Conservation (phyloP, 2,329 filamentous ascomycete species). For the Blastomyces silverae region DNA sequence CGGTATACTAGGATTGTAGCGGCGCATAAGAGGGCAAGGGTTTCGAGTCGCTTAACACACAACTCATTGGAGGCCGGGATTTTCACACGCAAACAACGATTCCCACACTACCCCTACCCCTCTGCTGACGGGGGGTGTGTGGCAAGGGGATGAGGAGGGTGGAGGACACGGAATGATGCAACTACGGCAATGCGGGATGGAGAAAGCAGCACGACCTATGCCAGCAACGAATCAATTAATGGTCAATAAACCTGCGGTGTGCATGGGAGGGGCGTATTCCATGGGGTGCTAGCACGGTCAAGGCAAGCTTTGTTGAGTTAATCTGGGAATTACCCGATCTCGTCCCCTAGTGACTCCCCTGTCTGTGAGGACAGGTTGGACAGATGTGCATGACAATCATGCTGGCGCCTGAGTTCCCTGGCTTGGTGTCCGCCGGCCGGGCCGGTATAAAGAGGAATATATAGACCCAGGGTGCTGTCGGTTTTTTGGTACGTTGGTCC, state of each 20-base stretch:
- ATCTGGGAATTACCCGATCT: conserved; percentile 4
- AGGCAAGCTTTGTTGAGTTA: neutral
- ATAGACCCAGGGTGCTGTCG: neutral
- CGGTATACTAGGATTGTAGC: neutral
- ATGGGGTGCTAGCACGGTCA: neutral
- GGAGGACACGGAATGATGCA: conserved; percentile 8
- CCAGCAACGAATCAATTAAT: conserved; percentile 7
- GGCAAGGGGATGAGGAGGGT: neutral
- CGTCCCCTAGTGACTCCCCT: neutral
- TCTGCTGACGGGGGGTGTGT: neutral
- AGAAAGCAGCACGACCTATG: neutral
- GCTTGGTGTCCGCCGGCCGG: too few relatives aligned
- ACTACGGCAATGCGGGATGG: conserved; percentile 2
- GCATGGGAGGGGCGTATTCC: neutral
- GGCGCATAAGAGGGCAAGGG: neutral
- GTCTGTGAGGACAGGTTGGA: neutral
- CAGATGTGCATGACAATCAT: neutral
- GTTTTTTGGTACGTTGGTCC: neutral
- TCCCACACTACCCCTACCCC: conserved; percentile 2
- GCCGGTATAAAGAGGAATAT: neutral
- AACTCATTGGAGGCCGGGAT: neutral
- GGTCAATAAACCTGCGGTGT: conserved; percentile 7
- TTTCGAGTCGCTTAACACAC: conserved; percentile 2
- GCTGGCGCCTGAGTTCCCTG: too few relatives aligned
- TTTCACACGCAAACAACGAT: neutral